Base-by-base conservation (phyloP, 805 yeast species). In the Candida boleticola region DNA sequence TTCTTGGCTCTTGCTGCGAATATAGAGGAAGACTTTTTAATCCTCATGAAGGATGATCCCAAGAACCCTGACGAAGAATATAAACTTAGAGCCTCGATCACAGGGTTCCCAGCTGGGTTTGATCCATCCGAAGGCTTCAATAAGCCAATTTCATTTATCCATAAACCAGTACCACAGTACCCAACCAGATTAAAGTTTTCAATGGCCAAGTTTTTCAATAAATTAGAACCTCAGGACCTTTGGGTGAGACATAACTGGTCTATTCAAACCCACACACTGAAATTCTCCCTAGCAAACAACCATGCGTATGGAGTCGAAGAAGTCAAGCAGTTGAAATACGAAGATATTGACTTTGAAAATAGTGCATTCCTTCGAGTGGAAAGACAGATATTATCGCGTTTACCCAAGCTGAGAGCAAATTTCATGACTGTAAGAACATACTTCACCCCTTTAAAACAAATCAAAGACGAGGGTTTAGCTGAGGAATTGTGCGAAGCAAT, bases 21-120 rank as follows among this genome's bases (percentile, higher is more conserved):
- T 32, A 66, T 80, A 2, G 87, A 83, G 50, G 89, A 83, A 50
- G 90, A 85, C 53, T 70, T 81, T 41, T 53, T 85, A 32, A 58
- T 85, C 5, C 50, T 85, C 50, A 53, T 76, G 5, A 72, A 71
- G 41, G 71, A 68, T 23, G 47, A 64, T 29, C 69, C 69, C 0
- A 29, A 37, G 3, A 60, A 62, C 20, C 59, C 58, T 27, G 71
- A 72, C 14, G 78, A 76, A 42, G 89, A 83, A 51, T 85, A 83
- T 54, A 65, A 73, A 21, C 57, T 82, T 33, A 66, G 82, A 40
- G 81, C 80, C 0, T 78, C 80, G 5, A 63, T 75, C 3, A 73
- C 81, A 19, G 79, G 81, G 5, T 83, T 82, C 50, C 88, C 92
- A 1, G 79, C 83, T 1, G 92, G 92, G 1, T 85, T 85, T 59